These are phyloP conservation scores for Tolypocladium guangdongense DNA, from an alignment of 2,329 filamentous ascomycete genomes.

Conservation along the genomic window DNA sequence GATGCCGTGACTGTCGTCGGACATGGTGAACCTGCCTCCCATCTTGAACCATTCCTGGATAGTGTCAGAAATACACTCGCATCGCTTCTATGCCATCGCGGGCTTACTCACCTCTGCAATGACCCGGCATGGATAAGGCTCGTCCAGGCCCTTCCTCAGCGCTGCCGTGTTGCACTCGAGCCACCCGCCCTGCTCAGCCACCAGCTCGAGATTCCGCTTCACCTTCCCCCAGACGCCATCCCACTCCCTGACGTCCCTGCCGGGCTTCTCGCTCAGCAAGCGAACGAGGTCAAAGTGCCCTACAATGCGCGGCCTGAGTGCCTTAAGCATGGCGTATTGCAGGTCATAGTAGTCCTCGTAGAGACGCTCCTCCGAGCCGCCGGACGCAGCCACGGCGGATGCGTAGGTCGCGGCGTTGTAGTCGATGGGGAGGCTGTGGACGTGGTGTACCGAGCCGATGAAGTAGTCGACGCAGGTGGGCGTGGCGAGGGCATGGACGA, in stretches of 20 bases:
- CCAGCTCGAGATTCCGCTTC: conserved; percentile 59
- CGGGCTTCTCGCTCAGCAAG: conserved; percentile 61
- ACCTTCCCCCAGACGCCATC: conserved; percentile 62
- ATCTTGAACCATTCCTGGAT: conserved; percentile 58
- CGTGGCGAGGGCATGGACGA: conserved; percentile 52
- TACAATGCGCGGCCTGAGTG: conserved; percentile 64
- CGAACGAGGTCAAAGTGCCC: conserved; percentile 92
- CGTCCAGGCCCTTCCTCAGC: conserved; percentile 76
- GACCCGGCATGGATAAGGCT: conserved; percentile 75
- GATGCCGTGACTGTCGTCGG: conserved; percentile 87
- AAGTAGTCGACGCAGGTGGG: conserved; percentile 70
- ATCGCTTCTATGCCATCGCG: background rate
- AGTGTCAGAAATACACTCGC: background rate
- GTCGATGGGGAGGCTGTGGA: conserved; percentile 79
- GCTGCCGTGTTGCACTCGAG: conserved; percentile 85
- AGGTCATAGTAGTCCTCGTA: conserved; percentile 81
- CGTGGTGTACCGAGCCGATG: conserved; percentile 87
- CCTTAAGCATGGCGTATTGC: conserved; percentile 69
- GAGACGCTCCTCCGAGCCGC: conserved; percentile 55
- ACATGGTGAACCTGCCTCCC: conserved; percentile 77
- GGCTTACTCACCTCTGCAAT: conserved; percentile 57
- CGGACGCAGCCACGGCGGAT: conserved; percentile 24
- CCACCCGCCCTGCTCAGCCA: conserved; percentile 65
- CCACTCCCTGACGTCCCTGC: conserved; percentile 47
- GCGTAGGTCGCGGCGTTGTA: conserved; percentile 61